These are phyloP conservation scores for Sophora flavescens DNA, from an alignment of 306 rosid species.

Conservation along the genomic window DNA sequence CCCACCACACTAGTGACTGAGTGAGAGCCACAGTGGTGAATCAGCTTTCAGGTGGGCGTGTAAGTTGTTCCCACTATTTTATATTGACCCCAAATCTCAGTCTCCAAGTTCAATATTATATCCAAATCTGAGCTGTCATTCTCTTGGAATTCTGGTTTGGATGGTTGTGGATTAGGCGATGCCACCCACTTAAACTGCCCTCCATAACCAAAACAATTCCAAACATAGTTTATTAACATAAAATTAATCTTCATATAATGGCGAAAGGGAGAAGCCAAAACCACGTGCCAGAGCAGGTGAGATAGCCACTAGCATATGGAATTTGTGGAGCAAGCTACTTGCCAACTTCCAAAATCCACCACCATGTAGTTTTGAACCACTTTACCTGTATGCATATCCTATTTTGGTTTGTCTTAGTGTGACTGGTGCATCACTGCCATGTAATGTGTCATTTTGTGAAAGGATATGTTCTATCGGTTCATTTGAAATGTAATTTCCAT, in stretches of 20 bases:
- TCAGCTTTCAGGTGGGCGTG: conserved; percentile 46
- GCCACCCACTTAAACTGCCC: conserved; percentile 45
- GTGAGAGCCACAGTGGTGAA: conserved; percentile 19
- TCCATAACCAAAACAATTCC: conserved; percentile 30
- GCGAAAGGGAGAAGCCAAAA: conserved; percentile 47
- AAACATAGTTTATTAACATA: conserved; percentile 37
- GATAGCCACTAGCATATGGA: conserved; percentile 47
- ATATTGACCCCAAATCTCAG: conserved; percentile 48
- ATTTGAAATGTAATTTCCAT: conserved; percentile 1
- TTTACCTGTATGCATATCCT: conserved; percentile 33
- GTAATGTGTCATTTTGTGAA: conserved; percentile 42
- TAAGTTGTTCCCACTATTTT: conserved; percentile 22
- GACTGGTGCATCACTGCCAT: conserved; percentile 34
- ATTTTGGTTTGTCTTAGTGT: conserved; percentile 44
- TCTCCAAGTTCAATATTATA: conserved; percentile 33
- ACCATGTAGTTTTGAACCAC: conserved; percentile 40
- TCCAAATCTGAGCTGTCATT: conserved; percentile 48
- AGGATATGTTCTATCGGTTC: conserved; percentile 5
- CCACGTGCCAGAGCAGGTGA: conserved; percentile 55
- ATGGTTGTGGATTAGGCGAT: conserved; percentile 60
- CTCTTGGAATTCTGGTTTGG: conserved; percentile 61
- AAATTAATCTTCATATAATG: conserved; percentile 29
- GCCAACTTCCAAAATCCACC: conserved; percentile 58
- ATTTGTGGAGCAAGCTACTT: conserved; percentile 56
- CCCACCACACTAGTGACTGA: not conserved